A percentile compares a stretch with the other conserved stretches of the same genome.
phyloP scores from a whole-genome alignment of 2,329 filamentous ascomycete species.

The Trichoderma sp. region DNA sequence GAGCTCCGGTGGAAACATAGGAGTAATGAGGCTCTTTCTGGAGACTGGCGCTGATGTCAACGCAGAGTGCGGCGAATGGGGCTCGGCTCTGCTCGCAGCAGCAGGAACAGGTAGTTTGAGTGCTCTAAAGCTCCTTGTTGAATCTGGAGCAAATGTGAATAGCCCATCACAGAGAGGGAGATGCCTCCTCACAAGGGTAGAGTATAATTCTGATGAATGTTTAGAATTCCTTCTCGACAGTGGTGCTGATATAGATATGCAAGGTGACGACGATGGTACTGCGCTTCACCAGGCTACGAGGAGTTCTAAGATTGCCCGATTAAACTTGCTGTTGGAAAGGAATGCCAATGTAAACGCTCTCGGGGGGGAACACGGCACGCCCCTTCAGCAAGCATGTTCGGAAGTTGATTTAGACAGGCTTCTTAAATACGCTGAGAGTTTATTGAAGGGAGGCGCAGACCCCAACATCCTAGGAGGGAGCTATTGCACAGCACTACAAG shows the following conservation, averaged over 20 bases:
- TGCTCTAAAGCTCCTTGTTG: not conserved
- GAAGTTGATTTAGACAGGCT: too few relatives aligned
- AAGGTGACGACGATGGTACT: not conserved
- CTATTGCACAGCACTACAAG: not conserved
- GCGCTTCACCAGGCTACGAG: too few relatives aligned
- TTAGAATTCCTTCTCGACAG: not conserved
- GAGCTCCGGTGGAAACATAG: not conserved
- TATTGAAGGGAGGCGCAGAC: not conserved
- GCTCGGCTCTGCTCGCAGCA: not conserved
- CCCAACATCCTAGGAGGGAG: not conserved
- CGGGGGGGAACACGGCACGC: not conserved
- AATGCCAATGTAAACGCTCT: not conserved
- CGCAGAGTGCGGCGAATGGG: not conserved
- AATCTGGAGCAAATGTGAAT: not conserved
- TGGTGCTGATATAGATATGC: not conserved
- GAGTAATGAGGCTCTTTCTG: not conserved
- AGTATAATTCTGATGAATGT: rapidly evolving
- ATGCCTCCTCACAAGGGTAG: not conserved
- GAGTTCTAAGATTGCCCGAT: too few relatives aligned
- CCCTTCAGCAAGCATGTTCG: not conserved
- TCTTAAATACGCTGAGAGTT: too few relatives aligned
- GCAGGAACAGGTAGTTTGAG: not conserved
- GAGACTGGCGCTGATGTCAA: not conserved
- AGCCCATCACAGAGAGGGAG: not conserved
- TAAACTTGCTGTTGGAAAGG: not conserved